Conservation (phyloP, 108 stramenopile genomes). For the Fragilaria crotonensis region DNA sequence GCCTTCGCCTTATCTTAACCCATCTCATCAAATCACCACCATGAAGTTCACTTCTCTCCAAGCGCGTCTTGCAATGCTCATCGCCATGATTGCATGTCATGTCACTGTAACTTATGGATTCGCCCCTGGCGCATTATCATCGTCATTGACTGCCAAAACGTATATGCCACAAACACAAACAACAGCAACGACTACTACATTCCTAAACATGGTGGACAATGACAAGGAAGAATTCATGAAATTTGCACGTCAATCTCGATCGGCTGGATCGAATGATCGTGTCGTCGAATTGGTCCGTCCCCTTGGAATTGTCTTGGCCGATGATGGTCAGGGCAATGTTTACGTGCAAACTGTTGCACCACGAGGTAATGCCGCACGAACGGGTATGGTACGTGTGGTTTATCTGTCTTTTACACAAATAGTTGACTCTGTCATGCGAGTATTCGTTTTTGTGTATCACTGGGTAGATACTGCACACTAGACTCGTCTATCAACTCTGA, state of each 20-base stretch:
- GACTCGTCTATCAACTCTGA: background rate
- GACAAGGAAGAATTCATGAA: slow-evolving; percentile 66
- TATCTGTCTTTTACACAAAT: too few species aligned
- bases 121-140: too few species aligned
- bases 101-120: too few species aligned
- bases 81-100: too few species aligned
- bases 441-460: background rate
- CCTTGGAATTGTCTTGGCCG: slow-evolving; percentile 86
- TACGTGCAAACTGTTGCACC: slow-evolving; percentile 87
- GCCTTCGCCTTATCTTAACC: too few species aligned
- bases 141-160: too few species aligned
- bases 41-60: too few species aligned
- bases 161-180: background rate
- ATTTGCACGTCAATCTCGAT: slow-evolving; percentile 52
- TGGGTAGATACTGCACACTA: background rate
- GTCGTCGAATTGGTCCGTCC: slow-evolving; percentile 89
- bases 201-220: slow-evolving; percentile 21
- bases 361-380: slow-evolving; percentile 87
- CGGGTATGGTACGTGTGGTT: slow-evolving; percentile 48
- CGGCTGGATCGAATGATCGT: slow-evolving; percentile 59
- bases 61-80: too few species aligned
- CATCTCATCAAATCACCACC: too few species aligned
- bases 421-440: background rate
- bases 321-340: slow-evolving; percentile 84
- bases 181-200: background rate